A percentile compares a stretch with the other conserved stretches of the same genome.
Conservation (phyloP, 2,329 filamentous ascomycete species). For the Exophiala sp. region DNA sequence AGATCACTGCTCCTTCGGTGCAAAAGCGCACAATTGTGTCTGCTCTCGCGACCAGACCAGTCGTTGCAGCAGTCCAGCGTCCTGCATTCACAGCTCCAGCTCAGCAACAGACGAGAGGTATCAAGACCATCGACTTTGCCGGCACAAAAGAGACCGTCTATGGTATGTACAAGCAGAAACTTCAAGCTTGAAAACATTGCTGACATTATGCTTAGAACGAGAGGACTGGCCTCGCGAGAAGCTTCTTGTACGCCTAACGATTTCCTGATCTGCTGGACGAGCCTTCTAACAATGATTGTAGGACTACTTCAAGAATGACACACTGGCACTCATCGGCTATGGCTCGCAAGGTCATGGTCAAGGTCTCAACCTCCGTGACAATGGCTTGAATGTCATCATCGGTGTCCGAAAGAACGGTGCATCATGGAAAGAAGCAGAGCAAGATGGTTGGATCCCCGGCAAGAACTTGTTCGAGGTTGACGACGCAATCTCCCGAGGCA, state of each 20-base stretch:
- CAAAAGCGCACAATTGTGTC: slow-evolving; percentile 59
- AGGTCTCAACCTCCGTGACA: slow-evolving; percentile 99
- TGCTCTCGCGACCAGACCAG: slow-evolving; percentile 51
- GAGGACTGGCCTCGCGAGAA: slow-evolving; percentile 98
- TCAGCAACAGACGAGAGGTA: slow-evolving; percentile 71
- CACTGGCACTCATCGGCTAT: slow-evolving; percentile 97
- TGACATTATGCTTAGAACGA: slow-evolving; percentile 63
- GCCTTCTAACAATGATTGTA: slow-evolving; percentile 38
- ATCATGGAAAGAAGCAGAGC: slow-evolving; percentile 95
- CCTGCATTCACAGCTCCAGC: slow-evolving; percentile 48
- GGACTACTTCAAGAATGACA: slow-evolving; percentile 99
- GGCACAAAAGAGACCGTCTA: slow-evolving; percentile 92
- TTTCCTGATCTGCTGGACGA: slow-evolving; percentile 17
- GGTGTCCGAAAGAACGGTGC: slow-evolving; percentile 97
- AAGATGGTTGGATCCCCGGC: slow-evolving; percentile 97
- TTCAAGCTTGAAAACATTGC: neutral
- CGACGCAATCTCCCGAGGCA: slow-evolving; percentile 88
- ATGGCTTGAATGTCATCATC: slow-evolving; percentile 97
- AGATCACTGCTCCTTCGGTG: slow-evolving; percentile 49
- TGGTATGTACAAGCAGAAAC: slow-evolving; percentile 54
- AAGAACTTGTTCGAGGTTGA: slow-evolving; percentile 99
- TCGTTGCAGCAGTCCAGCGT: slow-evolving; percentile 46
- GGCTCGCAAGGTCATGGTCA: slow-evolving; percentile 97
- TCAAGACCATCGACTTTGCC: slow-evolving; percentile 99
- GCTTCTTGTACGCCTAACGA: slow-evolving; percentile 69